These are phyloP conservation scores for Penicillium sp. DNA, from an alignment of 2,329 filamentous ascomycete species.

Conservation along the genomic window DNA sequence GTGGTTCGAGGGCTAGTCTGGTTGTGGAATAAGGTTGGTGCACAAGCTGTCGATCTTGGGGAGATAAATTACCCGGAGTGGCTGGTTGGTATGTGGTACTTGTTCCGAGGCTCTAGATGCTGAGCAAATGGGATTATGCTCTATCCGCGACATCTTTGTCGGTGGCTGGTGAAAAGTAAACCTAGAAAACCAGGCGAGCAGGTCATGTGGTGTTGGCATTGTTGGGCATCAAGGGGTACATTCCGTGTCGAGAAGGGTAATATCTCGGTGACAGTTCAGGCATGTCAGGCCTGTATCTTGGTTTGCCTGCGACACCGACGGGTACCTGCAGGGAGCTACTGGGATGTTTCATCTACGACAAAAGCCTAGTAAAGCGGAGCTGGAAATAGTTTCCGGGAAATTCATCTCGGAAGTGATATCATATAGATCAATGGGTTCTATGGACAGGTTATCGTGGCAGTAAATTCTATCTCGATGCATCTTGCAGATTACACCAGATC, in stretches of 20 bases:
- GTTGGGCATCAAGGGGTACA: neutral
- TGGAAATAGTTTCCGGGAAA: neutral
- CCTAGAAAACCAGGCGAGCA: neutral
- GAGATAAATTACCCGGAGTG: neutral
- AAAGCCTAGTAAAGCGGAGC: neutral
- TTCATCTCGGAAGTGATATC: neutral
- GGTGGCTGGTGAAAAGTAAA: neutral
- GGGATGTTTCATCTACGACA: neutral
- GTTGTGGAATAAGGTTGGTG: neutral
- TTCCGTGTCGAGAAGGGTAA: neutral
- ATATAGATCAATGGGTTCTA: neutral
- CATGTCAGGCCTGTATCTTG: neutral
- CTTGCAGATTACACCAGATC: neutral
- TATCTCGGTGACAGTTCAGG: neutral
- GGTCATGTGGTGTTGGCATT: neutral
- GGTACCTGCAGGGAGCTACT: neutral
- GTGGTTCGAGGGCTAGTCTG: neutral
- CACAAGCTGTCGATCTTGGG: neutral
- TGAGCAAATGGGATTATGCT: neutral
- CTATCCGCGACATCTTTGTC: neutral
- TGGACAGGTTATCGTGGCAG: neutral
- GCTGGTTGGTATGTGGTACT: neutral
- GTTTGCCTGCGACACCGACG: neutral
- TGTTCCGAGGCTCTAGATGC: neutral
- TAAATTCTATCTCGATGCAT: neutral